Evolutionary conservation across 2,329 filamentous ascomycete genomes (phyloP).

Genomic region (Pseudocercospora macadamiae): DNA sequence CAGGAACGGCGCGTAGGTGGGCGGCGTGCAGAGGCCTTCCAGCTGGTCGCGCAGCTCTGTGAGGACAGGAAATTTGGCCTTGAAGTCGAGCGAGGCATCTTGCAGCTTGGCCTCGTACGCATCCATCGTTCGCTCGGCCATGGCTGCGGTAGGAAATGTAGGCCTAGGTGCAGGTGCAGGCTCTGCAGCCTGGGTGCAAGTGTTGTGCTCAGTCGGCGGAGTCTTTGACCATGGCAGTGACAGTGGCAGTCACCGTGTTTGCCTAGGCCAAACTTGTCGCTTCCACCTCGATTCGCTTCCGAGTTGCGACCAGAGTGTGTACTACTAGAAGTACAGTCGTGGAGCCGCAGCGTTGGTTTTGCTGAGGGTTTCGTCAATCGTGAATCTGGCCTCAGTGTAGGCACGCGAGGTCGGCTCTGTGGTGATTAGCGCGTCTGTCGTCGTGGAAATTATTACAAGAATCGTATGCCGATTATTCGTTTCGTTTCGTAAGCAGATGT

Average conservation of each 20-base stretch:
- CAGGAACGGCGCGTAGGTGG: conserved; percentile 78
- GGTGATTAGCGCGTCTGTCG: neutral
- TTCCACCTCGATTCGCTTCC: neutral
- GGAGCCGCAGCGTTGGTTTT: neutral
- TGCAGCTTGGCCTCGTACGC: conserved; percentile 52
- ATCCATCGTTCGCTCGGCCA: conserved; percentile 49
- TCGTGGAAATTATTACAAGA: neutral
- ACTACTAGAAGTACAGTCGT: no score
- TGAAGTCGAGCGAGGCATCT: conserved; percentile 63
- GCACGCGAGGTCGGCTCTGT: neutral
- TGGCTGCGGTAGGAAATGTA: conserved; percentile 24
- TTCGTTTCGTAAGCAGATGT: neutral
- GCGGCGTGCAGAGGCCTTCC: conserved; percentile 80
- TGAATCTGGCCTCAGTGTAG: neutral
- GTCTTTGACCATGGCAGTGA: neutral
- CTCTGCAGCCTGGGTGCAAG: conserved; percentile 6
- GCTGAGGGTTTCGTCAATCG: neutral
- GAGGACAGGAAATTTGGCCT: conserved; percentile 79
- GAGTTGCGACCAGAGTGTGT: neutral
- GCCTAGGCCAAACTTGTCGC: neutral
- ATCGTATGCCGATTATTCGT: neutral
- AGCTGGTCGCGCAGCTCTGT: conserved; percentile 87
- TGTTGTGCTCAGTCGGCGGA: conserved; percentile 4
- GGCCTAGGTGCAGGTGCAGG: no score
- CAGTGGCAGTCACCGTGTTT: no score